Evolutionary conservation across 1,139 yeast species (phyloP).

Genomic region (Magnusiomyces suaveolens): DNA sequence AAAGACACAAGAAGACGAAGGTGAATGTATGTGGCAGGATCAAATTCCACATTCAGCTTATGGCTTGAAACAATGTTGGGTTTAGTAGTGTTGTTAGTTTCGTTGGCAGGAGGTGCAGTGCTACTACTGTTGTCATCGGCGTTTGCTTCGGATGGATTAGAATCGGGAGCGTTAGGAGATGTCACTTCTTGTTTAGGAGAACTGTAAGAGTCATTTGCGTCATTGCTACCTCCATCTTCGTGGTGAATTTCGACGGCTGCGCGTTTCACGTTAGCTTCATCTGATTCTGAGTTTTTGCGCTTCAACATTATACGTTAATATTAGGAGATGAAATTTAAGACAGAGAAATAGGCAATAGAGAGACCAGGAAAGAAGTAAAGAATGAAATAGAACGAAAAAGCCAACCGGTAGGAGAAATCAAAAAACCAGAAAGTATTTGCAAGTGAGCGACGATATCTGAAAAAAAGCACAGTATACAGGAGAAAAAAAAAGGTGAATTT

Average conservation of each 20-base stretch:
- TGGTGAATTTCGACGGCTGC: slow-evolving; percentile 49
- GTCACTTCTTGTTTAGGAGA: not conserved
- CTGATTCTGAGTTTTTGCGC: slow-evolving; percentile 56
- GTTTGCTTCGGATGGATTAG: not conserved
- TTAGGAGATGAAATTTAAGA: not conserved
- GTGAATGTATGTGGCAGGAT: slow-evolving; percentile 45
- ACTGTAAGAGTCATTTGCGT: not conserved
- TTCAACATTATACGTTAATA: slow-evolving; percentile 37
- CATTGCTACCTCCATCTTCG: not conserved
- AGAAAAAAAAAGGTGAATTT: no score
- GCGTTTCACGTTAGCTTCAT: slow-evolving; percentile 41
- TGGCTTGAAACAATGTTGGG: slow-evolving; percentile 13
- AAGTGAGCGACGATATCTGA: no score
- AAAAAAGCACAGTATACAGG: no score
- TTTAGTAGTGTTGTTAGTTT: not conserved
- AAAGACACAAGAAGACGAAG: slow-evolving; percentile 68
- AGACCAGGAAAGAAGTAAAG: no score
- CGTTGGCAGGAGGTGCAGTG: not conserved
- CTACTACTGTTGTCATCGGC: not conserved
- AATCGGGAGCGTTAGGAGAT: not conserved
- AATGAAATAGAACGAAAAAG: no score
- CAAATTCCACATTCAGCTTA: slow-evolving; percentile 9
- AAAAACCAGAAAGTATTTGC: no score
- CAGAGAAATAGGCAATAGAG: no score
- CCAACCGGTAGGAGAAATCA: no score